Evolutionary conservation across 805 yeast genomes (phyloP).

Genomic region (Blastobotrys parvus): DNA sequence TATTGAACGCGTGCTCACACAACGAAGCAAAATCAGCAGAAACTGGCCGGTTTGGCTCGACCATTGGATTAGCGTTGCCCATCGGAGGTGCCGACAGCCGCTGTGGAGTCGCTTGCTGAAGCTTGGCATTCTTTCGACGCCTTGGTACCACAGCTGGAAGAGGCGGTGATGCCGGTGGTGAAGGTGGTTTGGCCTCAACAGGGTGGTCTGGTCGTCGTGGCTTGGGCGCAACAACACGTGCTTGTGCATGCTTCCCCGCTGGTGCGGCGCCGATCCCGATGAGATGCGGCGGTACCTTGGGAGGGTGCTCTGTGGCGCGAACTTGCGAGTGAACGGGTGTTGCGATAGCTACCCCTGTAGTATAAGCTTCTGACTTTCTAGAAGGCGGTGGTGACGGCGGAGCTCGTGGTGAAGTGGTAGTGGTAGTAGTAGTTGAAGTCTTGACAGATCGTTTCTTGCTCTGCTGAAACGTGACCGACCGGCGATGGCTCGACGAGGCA

Average conservation of each 20-base stretch:
- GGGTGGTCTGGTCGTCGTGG: not conserved
- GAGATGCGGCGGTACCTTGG: no score
- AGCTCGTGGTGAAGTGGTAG: slow-evolving; percentile 4
- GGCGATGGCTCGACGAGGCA: slow-evolving; percentile 20
- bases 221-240: not conserved
- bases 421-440: not conserved
- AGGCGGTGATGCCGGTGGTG: not conserved
- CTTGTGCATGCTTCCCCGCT: no score
- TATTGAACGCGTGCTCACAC: slow-evolving; percentile 25
- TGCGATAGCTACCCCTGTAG: not conserved
- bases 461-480: slow-evolving; percentile 18
- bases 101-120: not conserved
- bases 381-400: slow-evolving; percentile 1
- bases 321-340: not conserved
- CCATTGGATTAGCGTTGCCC: not conserved
- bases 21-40: slow-evolving; percentile 24
- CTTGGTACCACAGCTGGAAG: no score
- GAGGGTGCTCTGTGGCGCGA: not conserved
- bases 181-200: not conserved
- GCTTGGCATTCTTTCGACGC: not conserved
- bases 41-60: slow-evolving; percentile 1
- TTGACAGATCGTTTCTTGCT: slow-evolving; percentile 3
- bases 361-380: not conserved
- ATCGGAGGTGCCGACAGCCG: not conserved
- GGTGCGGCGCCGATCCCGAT: no score